Evolutionary conservation across 2,329 filamentous ascomycete species (phyloP).

Genomic region (Drechslerella dactyloides): DNA sequence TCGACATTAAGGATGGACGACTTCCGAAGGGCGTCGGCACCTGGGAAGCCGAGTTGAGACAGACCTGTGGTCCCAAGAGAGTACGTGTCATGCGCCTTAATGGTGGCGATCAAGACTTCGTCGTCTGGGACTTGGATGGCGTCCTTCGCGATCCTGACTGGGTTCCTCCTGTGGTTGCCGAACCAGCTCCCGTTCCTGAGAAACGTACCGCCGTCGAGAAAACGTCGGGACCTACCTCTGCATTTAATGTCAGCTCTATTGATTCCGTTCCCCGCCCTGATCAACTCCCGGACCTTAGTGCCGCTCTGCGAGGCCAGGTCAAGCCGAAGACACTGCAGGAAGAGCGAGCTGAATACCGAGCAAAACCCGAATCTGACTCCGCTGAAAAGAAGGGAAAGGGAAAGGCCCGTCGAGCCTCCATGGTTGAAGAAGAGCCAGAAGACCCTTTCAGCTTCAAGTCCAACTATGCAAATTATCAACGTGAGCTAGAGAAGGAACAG

Average conservation of each 20-base stretch:
- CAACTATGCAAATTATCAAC: slow-evolving; percentile 2
- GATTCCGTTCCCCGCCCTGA: slow-evolving; percentile 6
- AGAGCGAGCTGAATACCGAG: background rate
- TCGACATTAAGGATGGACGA: slow-evolving; percentile 42
- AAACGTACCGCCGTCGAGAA: background rate
- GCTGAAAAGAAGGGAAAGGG: background rate
- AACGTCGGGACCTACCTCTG: background rate
- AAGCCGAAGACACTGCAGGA: slow-evolving; percentile 11
- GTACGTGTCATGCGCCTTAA: slow-evolving; percentile 25
- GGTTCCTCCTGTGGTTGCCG: slow-evolving; percentile 15
- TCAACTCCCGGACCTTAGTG: slow-evolving; percentile 18
- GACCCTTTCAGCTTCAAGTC: slow-evolving; percentile 9
- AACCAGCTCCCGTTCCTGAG: background rate
- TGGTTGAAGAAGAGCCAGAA: slow-evolving; percentile 7
- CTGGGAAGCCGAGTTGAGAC: slow-evolving; percentile 43
- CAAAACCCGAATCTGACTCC: background rate
- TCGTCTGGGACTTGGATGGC: slow-evolving; percentile 37
- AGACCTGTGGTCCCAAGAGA: slow-evolving; percentile 38
- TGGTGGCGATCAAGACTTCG: slow-evolving; percentile 35
- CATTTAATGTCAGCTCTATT: background rate
- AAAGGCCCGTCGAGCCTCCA: background rate
- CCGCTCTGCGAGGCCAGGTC: slow-evolving; percentile 12
- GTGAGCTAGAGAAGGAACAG: slow-evolving; percentile 11
- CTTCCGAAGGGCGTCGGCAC: slow-evolving; percentile 43
- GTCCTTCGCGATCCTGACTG: slow-evolving; percentile 32